Evolutionary conservation across 352 stramenopile genomes (phyloP), one percentile per base, ranked within the genome.

Genomic region (Pythium scleroteichum): DNA sequence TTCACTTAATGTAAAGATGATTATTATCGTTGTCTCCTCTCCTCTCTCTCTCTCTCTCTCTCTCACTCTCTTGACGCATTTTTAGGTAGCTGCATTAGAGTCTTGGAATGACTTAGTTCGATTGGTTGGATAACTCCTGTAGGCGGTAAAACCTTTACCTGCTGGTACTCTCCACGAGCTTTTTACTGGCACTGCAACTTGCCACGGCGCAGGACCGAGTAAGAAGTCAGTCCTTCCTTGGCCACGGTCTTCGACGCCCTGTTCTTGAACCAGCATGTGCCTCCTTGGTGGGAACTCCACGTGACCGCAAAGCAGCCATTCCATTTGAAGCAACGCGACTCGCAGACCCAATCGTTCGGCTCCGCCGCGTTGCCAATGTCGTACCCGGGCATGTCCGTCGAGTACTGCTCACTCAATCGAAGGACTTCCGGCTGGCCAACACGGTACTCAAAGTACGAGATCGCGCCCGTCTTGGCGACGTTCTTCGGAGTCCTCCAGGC

Each of bases 191-290:
- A 35, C 29, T 35, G 5, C 5, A 35, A 10, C 10, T 35, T 35
- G 10, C 29, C 29, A 35, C 29, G 29, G 29, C 29, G 29, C 29
- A 35, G 29, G 5, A 35, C 29, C 29, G 29, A 35, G 29, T 35
- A 35, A 10, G 29, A 10, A 35, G 29, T 10, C 29, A 35, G 29
- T 10, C 29, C 29, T 35, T 35, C 39, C 39, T 45, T 45, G 14
- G 39, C 39, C 5, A 45, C 14, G 5, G 19, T n/a, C 6, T 45
- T 45, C 14, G 39, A 23, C 14, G 14, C 39, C 14, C 6, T n/a
- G 39, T n/a, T n/a, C 14, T 45, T 45, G 14, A 45, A 45, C 39
- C 39, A 45, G 39, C 39, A 45, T 13, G 39, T 45, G 39, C 39
- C 39, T 7, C 39, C 39, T n/a, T 45, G 14, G 39, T 45, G 39